These are phyloP conservation scores for Pleurotus sapidus DNA, from an alignment of 768 basidiomycete genomes.

Conservation along the genomic window DNA sequence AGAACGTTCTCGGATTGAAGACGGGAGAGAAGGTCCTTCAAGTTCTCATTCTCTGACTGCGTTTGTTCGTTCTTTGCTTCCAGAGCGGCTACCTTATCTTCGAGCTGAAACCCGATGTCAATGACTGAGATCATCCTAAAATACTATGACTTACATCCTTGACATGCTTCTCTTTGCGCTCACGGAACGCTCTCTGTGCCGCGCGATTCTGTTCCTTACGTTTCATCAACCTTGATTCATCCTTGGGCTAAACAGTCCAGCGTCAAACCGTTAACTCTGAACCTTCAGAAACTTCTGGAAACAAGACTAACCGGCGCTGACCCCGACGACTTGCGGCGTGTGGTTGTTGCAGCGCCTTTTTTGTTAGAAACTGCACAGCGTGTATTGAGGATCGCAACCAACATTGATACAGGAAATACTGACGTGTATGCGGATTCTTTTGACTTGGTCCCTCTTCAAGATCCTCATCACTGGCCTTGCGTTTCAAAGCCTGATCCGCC, in stretches of 20 bases:
- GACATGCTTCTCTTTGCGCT: slow-evolving; percentile 96
- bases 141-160: slow-evolving; percentile 70
- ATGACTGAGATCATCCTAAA: slow-evolving; percentile 4
- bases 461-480: slow-evolving; percentile 72
- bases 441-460: slow-evolving; percentile 58
- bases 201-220: slow-evolving; percentile 97
- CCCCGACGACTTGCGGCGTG: slow-evolving; percentile 14
- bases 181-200: slow-evolving; percentile 95
- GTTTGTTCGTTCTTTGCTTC: slow-evolving; percentile 78
- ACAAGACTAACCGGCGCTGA: background rate
- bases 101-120: slow-evolving; percentile 51
- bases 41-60: slow-evolving; percentile 80
- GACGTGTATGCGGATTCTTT: slow-evolving; percentile 66
- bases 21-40: slow-evolving; percentile 80
- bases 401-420: slow-evolving; percentile 20
- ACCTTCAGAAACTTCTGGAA: slow-evolving; percentile 2
- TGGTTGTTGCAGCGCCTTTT: slow-evolving; percentile 19
- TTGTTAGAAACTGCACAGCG: slow-evolving; percentile 15
- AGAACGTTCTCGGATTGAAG: slow-evolving; percentile 85
- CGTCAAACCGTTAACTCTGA: slow-evolving; percentile 7
- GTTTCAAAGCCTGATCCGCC: slow-evolving; percentile 58
- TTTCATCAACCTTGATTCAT: slow-evolving; percentile 75
- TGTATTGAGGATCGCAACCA: background rate
- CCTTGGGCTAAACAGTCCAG: slow-evolving; percentile 38
- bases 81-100: slow-evolving; percentile 86